Percentiles rank a stretch among this genome's conserved stretches.
phyloP scores from a whole-genome alignment of 1,139 yeast genomes.

The Oligophagozyma castellii region DNA sequence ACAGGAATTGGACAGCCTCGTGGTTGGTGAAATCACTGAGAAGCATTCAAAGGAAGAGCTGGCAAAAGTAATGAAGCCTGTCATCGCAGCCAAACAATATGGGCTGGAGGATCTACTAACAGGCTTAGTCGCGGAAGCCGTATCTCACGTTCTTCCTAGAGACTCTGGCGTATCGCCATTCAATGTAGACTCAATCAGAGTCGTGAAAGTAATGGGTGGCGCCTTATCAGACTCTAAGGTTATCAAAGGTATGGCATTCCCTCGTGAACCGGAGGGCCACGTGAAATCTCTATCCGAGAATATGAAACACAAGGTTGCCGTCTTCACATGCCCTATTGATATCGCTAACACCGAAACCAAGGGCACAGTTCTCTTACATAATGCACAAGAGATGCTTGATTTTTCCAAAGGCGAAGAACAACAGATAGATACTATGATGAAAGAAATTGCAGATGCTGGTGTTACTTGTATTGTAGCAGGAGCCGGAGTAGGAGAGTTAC shows the following conservation, averaged over 20 bases:
- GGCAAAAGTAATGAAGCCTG: slow-evolving; percentile 67
- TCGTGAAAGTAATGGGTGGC: slow-evolving; percentile 93
- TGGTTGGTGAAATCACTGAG: slow-evolving; percentile 49
- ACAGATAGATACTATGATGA: slow-evolving; percentile 77
- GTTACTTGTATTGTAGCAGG: slow-evolving; percentile 86
- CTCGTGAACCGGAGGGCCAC: slow-evolving; percentile 89
- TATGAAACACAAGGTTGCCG: slow-evolving; percentile 70
- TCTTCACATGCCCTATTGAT: slow-evolving; percentile 87
- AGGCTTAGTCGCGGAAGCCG: slow-evolving; percentile 75
- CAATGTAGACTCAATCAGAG: slow-evolving; percentile 87
- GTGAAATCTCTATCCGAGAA: slow-evolving; percentile 42
- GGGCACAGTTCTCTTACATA: slow-evolving; percentile 90
- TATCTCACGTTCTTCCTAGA: slow-evolving; percentile 63
- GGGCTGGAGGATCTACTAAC: slow-evolving; percentile 75
- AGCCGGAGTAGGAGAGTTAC: slow-evolving; percentile 81
- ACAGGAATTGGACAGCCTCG: slow-evolving; percentile 51
- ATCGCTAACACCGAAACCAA: slow-evolving; percentile 92
- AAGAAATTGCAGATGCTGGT: slow-evolving; percentile 74
- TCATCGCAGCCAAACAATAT: slow-evolving; percentile 85
- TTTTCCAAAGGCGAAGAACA: slow-evolving; percentile 94
- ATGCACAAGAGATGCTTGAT: slow-evolving; percentile 93
- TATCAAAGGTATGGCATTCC: slow-evolving; percentile 95
- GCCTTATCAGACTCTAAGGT: slow-evolving; percentile 63
- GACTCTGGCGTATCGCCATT: slow-evolving; percentile 37
- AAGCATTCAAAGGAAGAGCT: slow-evolving; percentile 44